phyloP scores from a whole-genome alignment of 2,329 filamentous ascomycete species.

The Sporothrix mexicana region DNA sequence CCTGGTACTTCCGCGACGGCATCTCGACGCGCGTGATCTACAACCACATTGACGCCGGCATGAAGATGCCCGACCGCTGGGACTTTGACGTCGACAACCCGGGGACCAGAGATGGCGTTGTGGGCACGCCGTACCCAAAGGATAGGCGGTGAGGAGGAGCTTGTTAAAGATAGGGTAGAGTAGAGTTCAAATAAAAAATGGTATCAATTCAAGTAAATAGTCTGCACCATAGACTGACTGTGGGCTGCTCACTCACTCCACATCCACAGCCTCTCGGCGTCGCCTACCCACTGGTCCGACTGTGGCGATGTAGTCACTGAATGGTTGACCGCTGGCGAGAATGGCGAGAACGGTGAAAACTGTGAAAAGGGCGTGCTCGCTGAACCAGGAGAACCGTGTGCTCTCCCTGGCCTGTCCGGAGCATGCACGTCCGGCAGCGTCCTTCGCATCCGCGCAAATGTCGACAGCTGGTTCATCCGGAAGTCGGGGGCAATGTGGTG shows the following conservation, averaged over 20 bases:
- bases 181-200: no score
- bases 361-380: no score
- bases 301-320: not conserved
- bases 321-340: not conserved
- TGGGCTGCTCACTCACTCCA: not conserved
- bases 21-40: conserved; percentile 38
- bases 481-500: not conserved
- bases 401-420: not conserved
- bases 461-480: conserved; percentile 14
- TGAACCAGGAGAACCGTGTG: not conserved
- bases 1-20: conserved; percentile 44
- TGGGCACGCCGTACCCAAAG: not conserved
- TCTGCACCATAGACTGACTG: no score
- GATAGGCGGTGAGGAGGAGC: no score
- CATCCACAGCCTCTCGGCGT: not conserved
- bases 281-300: not conserved
- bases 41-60: conserved; percentile 39
- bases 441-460: conserved; percentile 2
- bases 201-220: not conserved
- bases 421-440: not conserved
- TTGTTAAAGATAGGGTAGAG: no score
- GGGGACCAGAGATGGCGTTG: conserved; percentile 15
- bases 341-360: no score
- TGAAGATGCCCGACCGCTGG: conserved; percentile 42
- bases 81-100: conserved; percentile 39